Evolutionary conservation across 805 yeast species (phyloP).

Genomic region (Candida pseudofarinosa): DNA sequence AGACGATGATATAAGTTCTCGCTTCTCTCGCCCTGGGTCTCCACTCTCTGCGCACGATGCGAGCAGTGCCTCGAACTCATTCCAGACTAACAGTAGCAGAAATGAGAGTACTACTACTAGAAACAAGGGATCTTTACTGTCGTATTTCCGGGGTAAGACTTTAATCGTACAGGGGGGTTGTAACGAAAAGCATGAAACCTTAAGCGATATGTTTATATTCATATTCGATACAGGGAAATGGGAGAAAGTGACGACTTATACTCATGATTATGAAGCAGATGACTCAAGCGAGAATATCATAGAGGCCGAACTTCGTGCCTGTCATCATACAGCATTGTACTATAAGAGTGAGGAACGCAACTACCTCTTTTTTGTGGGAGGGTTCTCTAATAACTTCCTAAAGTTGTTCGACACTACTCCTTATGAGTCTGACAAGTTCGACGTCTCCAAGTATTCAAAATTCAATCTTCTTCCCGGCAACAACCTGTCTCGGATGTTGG

Average conservation of each 20-base stretch:
- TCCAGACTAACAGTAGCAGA: slow-evolving; percentile 9
- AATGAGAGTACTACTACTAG: not conserved
- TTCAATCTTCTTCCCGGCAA: slow-evolving; percentile 25
- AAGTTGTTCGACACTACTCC: slow-evolving; percentile 27
- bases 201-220: slow-evolving; percentile 31
- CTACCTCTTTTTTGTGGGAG: slow-evolving; percentile 37
- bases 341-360: slow-evolving; percentile 30
- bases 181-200: slow-evolving; percentile 23
- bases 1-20: not conserved
- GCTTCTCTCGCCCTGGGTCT: not conserved
- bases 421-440: slow-evolving; percentile 30
- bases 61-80: slow-evolving; percentile 8
- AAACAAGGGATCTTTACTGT: slow-evolving; percentile 10
- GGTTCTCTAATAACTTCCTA: slow-evolving; percentile 34
- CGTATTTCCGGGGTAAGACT: slow-evolving; percentile 24
- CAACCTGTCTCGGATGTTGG: slow-evolving; percentile 29
- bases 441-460: slow-evolving; percentile 29
- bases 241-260: slow-evolving; percentile 29
- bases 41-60: slow-evolving; percentile 3
- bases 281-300: slow-evolving; percentile 21
- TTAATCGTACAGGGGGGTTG: slow-evolving; percentile 41
- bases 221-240: slow-evolving; percentile 31
- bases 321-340: slow-evolving; percentile 37
- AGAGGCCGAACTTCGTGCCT: slow-evolving; percentile 40
- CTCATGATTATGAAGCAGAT: slow-evolving; percentile 33